Percentiles rank a stretch among this genome's conserved stretches.
Conservation (phyloP, 495 filamentous ascomycete genomes). For the Neurospora sp. region DNA sequence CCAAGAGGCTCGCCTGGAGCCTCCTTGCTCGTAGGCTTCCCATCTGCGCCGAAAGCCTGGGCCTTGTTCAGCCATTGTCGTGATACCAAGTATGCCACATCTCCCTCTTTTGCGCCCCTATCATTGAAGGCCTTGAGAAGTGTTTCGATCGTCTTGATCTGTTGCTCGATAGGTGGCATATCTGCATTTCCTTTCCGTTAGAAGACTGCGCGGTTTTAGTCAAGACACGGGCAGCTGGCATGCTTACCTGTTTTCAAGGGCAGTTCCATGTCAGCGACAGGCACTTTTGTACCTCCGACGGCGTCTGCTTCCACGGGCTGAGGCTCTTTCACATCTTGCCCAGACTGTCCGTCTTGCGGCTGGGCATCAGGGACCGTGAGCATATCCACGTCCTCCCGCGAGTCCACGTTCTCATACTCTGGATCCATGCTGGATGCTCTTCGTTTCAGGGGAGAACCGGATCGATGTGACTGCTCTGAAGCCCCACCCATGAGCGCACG, state of each 20-base stretch:
- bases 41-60: constrained; percentile 51
- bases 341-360: not conserved
- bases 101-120: constrained; percentile 50
- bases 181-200: constrained; percentile 6
- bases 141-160: constrained; percentile 58
- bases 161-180: constrained; percentile 60
- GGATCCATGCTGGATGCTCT: constrained; percentile 45
- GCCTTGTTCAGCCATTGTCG: constrained; percentile 69
- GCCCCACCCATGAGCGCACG: constrained; percentile 45
- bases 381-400: constrained; percentile 43
- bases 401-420: constrained; percentile 20
- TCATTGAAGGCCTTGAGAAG: constrained; percentile 46
- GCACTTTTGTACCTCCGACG: not conserved
- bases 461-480: constrained; percentile 38
- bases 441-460: constrained; percentile 46
- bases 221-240: not conserved
- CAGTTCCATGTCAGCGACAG: not conserved
- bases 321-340: not conserved
- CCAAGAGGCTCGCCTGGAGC: constrained; percentile 56
- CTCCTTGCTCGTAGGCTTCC: constrained; percentile 47
- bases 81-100: constrained; percentile 71
- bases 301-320: not conserved
- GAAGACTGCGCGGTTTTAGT: not conserved
- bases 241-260: constrained; percentile 17
- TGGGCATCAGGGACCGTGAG: constrained; percentile 13